Percentiles rank a stretch among this genome's conserved stretches.
Conservation (phyloP, 2,329 filamentous ascomycete genomes). For the Hymenoscyphus occultus region DNA sequence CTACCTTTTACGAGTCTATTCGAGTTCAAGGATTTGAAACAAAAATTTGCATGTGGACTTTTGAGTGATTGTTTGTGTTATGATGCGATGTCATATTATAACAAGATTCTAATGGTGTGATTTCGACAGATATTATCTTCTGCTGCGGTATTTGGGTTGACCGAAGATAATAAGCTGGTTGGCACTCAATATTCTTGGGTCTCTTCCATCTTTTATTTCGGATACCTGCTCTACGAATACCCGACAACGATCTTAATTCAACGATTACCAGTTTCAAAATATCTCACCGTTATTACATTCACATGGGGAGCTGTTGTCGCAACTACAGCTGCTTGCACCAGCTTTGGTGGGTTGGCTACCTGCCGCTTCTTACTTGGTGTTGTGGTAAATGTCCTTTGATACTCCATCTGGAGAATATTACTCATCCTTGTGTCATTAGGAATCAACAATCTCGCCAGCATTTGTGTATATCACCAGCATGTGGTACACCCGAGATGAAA, state of each 20-base stretch:
- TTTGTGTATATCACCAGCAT: conserved; percentile 51
- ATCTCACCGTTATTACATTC: conserved; percentile 44
- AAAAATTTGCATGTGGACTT: neutral
- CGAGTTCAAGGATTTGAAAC: neutral
- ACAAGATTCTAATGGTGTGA: conserved; percentile 1
- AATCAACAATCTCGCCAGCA: conserved; percentile 51
- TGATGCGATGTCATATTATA: neutral
- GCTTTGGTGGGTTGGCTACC: conserved; percentile 48
- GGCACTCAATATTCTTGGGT: conserved; percentile 49
- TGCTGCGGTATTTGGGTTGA: conserved; percentile 49
- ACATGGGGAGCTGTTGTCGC: conserved; percentile 42
- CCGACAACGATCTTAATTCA: conserved; percentile 49
- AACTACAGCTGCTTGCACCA: conserved; percentile 48
- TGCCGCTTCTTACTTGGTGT: conserved; percentile 50
- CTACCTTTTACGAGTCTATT: neutral
- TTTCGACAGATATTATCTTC: conserved; percentile 36
- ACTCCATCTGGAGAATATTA: neutral
- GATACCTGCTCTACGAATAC: conserved; percentile 40
- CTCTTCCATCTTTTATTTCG: conserved; percentile 49
- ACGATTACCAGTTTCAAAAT: conserved; percentile 51
- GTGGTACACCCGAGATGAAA: conserved; percentile 50
- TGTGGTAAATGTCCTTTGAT: conserved; percentile 38
- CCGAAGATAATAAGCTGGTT: conserved; percentile 42
- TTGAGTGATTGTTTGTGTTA: neutral
- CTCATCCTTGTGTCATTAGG: conserved; percentile 27